These are phyloP conservation scores for Vitis riparia DNA, from an alignment of 164 flowering plant species.

Conservation along the genomic window DNA sequence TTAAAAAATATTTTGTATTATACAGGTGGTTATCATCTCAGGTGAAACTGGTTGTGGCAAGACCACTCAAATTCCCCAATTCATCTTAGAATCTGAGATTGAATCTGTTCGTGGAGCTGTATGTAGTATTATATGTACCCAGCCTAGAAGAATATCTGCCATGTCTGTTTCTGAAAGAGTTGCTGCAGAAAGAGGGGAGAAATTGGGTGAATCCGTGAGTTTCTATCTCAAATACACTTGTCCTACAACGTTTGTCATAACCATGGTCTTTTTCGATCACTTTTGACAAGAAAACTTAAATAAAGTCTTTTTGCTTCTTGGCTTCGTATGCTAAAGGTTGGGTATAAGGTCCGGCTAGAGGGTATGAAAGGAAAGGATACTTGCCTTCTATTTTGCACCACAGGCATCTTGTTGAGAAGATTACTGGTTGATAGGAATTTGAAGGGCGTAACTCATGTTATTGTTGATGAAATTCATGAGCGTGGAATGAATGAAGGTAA, in stretches of 20 bases:
- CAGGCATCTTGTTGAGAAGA: slow-evolving; percentile 89
- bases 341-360: slow-evolving; percentile 94
- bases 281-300: not conserved
- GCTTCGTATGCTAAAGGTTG: slow-evolving; percentile 54
- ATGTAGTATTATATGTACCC: slow-evolving; percentile 94
- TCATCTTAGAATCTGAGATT: slow-evolving; percentile 87
- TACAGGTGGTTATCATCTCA: slow-evolving; percentile 85
- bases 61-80: slow-evolving; percentile 97
- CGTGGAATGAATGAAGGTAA: slow-evolving; percentile 99
- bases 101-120: slow-evolving; percentile 66
- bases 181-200: slow-evolving; percentile 92
- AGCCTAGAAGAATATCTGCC: slow-evolving; percentile 96
- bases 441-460: slow-evolving; percentile 88
- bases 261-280: not conserved
- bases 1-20: slow-evolving; percentile 8
- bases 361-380: slow-evolving; percentile 94
- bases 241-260: not conserved
- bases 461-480: slow-evolving; percentile 98
- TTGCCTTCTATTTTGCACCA: slow-evolving; percentile 93
- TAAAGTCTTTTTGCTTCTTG: not conserved
- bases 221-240: slow-evolving; percentile 1
- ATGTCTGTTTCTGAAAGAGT: slow-evolving; percentile 97
- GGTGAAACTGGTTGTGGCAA: slow-evolving; percentile 99
- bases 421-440: slow-evolving; percentile 83
- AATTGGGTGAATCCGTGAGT: slow-evolving; percentile 91